A percentile compares a stretch with the other conserved stretches of the same genome.
Evolutionary conservation across 441 rosid genomes (phyloP).

Genomic region (Melastoma candidum): DNA sequence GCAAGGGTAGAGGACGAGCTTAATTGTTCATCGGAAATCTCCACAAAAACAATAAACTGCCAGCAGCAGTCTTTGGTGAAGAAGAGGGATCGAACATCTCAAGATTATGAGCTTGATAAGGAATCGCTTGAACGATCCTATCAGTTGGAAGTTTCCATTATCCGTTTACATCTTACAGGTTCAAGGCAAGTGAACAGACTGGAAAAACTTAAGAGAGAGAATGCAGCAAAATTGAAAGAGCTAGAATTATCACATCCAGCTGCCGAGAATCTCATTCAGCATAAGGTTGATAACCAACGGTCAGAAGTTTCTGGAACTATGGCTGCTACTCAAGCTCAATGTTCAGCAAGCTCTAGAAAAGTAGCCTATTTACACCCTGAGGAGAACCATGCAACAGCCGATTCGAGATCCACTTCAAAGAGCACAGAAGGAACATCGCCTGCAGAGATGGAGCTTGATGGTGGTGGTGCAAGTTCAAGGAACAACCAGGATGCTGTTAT

Average conservation of each 20-base stretch:
- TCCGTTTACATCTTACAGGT: slow-evolving; percentile 27
- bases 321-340: too few relatives aligned
- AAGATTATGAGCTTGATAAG: slow-evolving; percentile 33
- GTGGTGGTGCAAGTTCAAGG: slow-evolving; percentile 8
- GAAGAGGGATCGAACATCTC: slow-evolving; percentile 26
- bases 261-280: slow-evolving; percentile 34
- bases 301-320: slow-evolving; percentile 4
- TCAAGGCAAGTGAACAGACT: slow-evolving; percentile 34
- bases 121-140: slow-evolving; percentile 29
- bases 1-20: slow-evolving; percentile 39
- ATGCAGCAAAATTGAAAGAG: slow-evolving; percentile 27
- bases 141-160: slow-evolving; percentile 39
- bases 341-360: too few relatives aligned
- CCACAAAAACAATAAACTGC: slow-evolving; percentile 37
- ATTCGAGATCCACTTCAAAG: slow-evolving; percentile 7
- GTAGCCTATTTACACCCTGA: neutral
- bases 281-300: slow-evolving; percentile 13
- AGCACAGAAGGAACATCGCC: neutral
- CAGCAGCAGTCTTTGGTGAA: slow-evolving; percentile 25
- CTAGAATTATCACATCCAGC: slow-evolving; percentile 34
- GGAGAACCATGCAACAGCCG: neutral
- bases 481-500: slow-evolving; percentile 12
- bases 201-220: slow-evolving; percentile 37
- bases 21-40: slow-evolving; percentile 38
- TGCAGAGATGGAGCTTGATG: slow-evolving; percentile 1